Evolutionary conservation across 306 rosid genomes (phyloP), one percentile per base, ranked within the genome.

Genomic region (Gastrolobium bilobum): DNA sequence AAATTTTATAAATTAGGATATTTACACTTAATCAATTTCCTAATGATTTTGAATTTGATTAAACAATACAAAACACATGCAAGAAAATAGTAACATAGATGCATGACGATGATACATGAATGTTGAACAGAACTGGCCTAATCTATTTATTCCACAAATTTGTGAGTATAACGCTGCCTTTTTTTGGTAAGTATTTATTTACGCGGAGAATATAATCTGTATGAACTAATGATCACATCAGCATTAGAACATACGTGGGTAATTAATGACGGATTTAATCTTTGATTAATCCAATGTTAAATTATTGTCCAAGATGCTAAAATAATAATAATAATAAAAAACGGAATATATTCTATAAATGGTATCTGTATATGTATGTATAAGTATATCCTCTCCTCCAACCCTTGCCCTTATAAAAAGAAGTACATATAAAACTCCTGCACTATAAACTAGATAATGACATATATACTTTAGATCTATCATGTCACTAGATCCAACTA

Each of bases 401-500:
- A 37, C 7, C 37, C 7, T 52, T 71, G 6, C 76, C 37, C 47
- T 37, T 6, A 48, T 44, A 37, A n/a, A 72, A 54, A 56, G 30
- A 29, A 11, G 31, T 30, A 30, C 15, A 40, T 42, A 57, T 42
- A 40, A 57, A 56, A 72, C 6, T 3, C 33, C 1, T 6, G 65
- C 54, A 2, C 42, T 44, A 35, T 33, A 51, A 54, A 54, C 14
- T 9, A 67, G 42, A 68, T 6, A 13, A 62, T 7, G 67, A 73
- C 72, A 71, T 60, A 59, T 63, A 57, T 47, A 84, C 84, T 84
- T 78, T 78, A 50, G 37, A 68, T 83, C 61, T 34, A 72, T 77
- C 70, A 75, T 72, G 65, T 43, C 66, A 73, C 43, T 61, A 59
- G 14, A 44, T 46, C 43, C 68, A 70, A 54, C 65, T 53, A 53